Conservation (phyloP, 2,329 filamentous ascomycete species). For the Sclerotinia nivalis region DNA sequence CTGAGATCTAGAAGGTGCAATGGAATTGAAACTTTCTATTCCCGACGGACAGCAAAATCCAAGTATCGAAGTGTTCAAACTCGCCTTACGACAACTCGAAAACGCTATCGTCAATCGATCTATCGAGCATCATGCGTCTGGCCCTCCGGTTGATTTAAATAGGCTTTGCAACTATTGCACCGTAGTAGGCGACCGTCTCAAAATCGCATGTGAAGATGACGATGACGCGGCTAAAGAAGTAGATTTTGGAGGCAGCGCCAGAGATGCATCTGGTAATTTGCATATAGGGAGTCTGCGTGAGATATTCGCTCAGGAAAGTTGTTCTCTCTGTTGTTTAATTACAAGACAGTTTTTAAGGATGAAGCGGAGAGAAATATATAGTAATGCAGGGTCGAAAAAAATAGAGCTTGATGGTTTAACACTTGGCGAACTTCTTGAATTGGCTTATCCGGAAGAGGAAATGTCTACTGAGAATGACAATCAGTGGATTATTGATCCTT, state of each 20-base stretch:
- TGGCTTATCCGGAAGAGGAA: background rate
- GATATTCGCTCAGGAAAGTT: background rate
- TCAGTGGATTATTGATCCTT: background rate
- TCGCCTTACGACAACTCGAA: background rate
- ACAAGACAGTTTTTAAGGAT: background rate
- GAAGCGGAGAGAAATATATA: background rate
- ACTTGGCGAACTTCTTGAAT: background rate
- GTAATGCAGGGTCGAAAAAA: background rate
- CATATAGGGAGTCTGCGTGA: background rate
- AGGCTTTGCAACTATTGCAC: background rate
- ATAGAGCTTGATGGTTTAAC: background rate
- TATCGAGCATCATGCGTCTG: too few relatives aligned
- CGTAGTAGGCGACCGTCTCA: background rate
- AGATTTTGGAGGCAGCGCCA: background rate
- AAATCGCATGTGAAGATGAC: too few relatives aligned
- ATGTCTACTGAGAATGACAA: background rate
- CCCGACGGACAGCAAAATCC: background rate
- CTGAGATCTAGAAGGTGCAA: background rate
- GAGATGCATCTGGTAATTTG: background rate
- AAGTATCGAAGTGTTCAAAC: background rate
- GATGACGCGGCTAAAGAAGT: background rate
- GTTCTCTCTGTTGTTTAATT: background rate
- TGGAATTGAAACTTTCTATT: slow-evolving; percentile 3
- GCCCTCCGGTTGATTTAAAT: background rate
- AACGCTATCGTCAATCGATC: background rate